These are phyloP conservation scores for Nepenthes gracilis DNA, from an alignment of 148 eudicot species.

Conservation along the genomic window DNA sequence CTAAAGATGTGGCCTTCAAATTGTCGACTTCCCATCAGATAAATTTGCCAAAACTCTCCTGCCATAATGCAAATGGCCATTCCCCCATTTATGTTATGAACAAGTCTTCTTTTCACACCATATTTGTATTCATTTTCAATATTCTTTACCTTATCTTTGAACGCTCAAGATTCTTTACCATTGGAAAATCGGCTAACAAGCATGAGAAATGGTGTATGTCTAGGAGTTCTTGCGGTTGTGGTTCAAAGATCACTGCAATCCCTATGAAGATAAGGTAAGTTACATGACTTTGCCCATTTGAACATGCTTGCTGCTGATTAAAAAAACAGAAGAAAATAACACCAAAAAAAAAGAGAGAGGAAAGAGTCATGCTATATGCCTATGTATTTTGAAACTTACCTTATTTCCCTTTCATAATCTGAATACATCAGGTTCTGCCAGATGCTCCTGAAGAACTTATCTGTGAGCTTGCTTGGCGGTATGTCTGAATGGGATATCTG, in stretches of 20 bases:
- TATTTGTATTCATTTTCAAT: too few relatives aligned
- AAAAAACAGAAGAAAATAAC: too few relatives aligned
- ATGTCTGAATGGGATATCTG: slow-evolving; percentile 11
- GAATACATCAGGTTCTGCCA: slow-evolving; percentile 59
- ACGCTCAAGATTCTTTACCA: neutral
- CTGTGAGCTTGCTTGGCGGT: slow-evolving; percentile 92
- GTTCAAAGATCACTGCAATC: slow-evolving; percentile 88
- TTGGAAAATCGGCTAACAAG: neutral
- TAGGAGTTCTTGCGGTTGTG: slow-evolving; percentile 96
- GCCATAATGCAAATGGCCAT: too few relatives aligned
- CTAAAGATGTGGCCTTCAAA: neutral
- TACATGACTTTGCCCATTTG: neutral
- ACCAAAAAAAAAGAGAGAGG: neutral
- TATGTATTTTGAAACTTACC: neutral
- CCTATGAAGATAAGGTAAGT: slow-evolving; percentile 80
- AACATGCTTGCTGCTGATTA: neutral
- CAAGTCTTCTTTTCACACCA: too few relatives aligned
- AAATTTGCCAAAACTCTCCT: too few relatives aligned
- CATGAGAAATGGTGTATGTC: neutral
- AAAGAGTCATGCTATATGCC: neutral
- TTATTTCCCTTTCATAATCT: neutral
- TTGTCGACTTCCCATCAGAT: too few relatives aligned
- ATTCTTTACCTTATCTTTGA: neutral
- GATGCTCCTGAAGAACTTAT: slow-evolving; percentile 94
- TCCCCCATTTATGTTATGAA: too few relatives aligned